These are phyloP conservation scores for Blastobotrys americana DNA, from an alignment of 805 yeast genomes.

Conservation along the genomic window DNA sequence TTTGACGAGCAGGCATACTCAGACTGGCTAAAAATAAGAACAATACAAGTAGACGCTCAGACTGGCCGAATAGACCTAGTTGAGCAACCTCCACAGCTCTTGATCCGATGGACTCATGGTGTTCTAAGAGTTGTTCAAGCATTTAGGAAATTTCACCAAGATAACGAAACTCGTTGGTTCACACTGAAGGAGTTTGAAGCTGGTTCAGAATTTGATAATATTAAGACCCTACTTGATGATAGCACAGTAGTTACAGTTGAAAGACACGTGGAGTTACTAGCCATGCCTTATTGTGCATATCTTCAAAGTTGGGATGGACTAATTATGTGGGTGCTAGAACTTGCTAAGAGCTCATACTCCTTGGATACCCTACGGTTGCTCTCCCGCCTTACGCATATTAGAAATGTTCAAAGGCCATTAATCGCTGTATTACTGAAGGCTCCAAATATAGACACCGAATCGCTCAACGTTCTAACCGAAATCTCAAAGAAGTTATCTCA, in stretches of 20 bases:
- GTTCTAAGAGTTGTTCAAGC: constrained; percentile 23
- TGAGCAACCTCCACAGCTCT: constrained; percentile 13
- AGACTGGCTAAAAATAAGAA: constrained; percentile 24
- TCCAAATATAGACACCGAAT: background rate
- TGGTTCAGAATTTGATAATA: background rate
- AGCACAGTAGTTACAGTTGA: constrained; percentile 16
- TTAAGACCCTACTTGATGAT: constrained; percentile 17
- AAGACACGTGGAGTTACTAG: constrained; percentile 21
- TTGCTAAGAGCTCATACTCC: too few species aligned
- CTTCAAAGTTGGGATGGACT: constrained; percentile 15
- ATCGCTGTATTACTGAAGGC: constrained; percentile 7
- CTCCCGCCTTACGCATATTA: constrained; percentile 11
- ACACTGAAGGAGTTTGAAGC: constrained; percentile 20
- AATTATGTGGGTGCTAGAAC: constrained; percentile 10
- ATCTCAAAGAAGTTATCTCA: background rate
- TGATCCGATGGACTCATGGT: constrained; percentile 27
- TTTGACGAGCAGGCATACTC: constrained; percentile 9
- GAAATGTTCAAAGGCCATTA: constrained; percentile 13
- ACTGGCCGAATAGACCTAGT: constrained; percentile 15
- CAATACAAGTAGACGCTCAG: constrained; percentile 24
- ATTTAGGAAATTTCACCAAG: constrained; percentile 13
- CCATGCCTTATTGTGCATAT: constrained; percentile 27
- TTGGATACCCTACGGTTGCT: constrained; percentile 16
- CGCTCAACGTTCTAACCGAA: background rate
- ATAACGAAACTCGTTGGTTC: background rate